These are phyloP conservation scores for Arachis hypogaea DNA, from an alignment of 306 rosid species.

Conservation along the genomic window DNA sequence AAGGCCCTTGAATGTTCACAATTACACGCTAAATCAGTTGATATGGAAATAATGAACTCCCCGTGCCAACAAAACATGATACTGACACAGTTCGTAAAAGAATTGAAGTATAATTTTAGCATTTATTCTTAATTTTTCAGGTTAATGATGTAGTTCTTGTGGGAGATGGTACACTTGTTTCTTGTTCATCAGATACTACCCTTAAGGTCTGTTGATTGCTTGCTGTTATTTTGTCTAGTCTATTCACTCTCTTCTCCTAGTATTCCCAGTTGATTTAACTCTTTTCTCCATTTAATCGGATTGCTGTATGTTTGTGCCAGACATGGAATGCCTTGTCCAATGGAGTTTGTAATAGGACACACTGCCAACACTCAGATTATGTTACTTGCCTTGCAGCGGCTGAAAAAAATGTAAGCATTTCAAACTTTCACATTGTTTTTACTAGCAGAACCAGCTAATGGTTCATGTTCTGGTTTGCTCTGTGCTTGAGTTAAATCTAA, in stretches of 20 bases:
- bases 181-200: conserved; percentile 89
- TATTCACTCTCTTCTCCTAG: conserved; percentile 9
- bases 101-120: neutral
- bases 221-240: conserved; percentile 1
- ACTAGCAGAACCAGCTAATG: conserved; percentile 33
- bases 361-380: conserved; percentile 83
- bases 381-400: conserved; percentile 83
- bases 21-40: neutral
- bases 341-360: conserved; percentile 71
- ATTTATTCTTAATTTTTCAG: conserved; percentile 49
- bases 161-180: conserved; percentile 72
- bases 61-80: neutral
- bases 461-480: conserved; percentile 17
- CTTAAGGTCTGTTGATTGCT: conserved; percentile 61
- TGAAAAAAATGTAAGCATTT: conserved; percentile 74
- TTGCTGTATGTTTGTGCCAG: conserved; percentile 38
- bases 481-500: conserved; percentile 27
- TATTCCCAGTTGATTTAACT: neutral
- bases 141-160: conserved; percentile 80
- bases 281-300: neutral
- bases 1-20: neutral
- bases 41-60: conserved; percentile 18
- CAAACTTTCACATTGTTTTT: conserved; percentile 38
- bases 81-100: neutral
- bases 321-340: conserved; percentile 73